Conservation (phyloP, 169 alveolate species). For the Eimeria tenella region DNA sequence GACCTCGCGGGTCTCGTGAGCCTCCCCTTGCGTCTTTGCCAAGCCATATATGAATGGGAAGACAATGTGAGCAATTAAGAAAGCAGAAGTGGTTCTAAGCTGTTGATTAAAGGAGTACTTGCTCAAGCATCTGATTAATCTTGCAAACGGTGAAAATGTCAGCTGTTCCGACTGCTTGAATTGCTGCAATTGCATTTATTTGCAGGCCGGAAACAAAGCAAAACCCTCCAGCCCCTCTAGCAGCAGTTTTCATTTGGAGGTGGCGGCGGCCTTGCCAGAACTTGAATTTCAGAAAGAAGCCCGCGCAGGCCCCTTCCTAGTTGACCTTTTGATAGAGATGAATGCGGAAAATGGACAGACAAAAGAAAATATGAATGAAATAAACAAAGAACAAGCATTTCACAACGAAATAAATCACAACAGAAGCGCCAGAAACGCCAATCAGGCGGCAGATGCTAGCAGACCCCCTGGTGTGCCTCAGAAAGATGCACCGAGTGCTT, state of each 20-base stretch:
- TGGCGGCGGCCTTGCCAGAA: not conserved
- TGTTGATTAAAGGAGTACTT: too few species aligned
- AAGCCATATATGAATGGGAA: not conserved
- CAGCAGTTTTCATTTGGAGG: conserved; percentile 47
- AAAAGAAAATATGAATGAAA: too few species aligned
- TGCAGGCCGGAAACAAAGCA: conserved; percentile 8
- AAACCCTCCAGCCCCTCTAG: not conserved
- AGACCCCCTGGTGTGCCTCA: too few species aligned
- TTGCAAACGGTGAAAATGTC: too few species aligned
- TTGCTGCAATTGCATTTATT: not conserved
- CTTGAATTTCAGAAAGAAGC: not conserved
- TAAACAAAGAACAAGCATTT: not conserved
- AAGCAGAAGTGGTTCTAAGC: too few species aligned
- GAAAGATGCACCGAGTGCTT: too few species aligned
- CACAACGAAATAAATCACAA: too few species aligned
- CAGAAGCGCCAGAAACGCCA: not conserved
- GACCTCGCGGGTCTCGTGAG: not conserved
- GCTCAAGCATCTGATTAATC: too few species aligned
- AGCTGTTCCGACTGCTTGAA: not conserved
- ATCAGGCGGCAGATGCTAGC: too few species aligned
- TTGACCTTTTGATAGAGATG: not conserved
- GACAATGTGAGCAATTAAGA: not conserved
- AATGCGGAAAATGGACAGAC: not conserved
- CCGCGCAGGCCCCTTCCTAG: conserved; percentile 4
- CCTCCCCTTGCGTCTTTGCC: not conserved